Percentiles rank a stretch among this genome's conserved stretches.
phyloP scores from a whole-genome alignment of 75 land plant species.

The Pinus albicaulis region DNA sequence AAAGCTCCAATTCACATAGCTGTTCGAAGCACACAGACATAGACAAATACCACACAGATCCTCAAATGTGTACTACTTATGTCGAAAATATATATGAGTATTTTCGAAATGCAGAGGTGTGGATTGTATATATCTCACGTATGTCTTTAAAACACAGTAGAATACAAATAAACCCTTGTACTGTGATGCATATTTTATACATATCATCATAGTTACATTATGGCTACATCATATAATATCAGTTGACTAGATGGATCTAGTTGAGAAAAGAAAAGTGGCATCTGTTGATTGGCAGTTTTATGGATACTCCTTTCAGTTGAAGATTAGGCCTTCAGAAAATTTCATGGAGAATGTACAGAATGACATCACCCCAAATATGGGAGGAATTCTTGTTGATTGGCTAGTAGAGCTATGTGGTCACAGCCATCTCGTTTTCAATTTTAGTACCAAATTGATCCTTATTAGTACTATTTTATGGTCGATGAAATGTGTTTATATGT shows the following conservation, averaged over 20 bases:
- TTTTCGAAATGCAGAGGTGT: too few relatives aligned
- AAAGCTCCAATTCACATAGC: too few relatives aligned
- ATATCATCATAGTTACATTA: neutral
- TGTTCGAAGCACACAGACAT: too few relatives aligned
- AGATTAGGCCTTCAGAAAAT: too few relatives aligned
- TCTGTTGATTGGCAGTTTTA: neutral
- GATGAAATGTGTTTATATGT: neutral
- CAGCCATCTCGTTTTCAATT: too few relatives aligned
- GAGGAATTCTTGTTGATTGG: conserved; percentile 54
- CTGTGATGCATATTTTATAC: neutral
- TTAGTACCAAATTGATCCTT: too few relatives aligned
- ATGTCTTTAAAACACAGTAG: neutral
- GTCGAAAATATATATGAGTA: too few relatives aligned
- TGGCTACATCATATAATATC: neutral
- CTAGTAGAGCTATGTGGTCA: conserved; percentile 37
- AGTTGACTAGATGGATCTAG: neutral
- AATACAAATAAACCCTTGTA: neutral
- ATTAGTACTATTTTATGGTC: neutral
- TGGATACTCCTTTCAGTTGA: neutral
- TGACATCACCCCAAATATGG: conserved; percentile 42
- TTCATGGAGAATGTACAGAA: too few relatives aligned
- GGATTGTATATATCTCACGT: neutral
- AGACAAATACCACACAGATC: too few relatives aligned
- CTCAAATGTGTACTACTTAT: too few relatives aligned
- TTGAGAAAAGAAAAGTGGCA: neutral